phyloP scores from a whole-genome alignment of 202 grass and related monocot genomes.

The Alloteropsis angusta region DNA sequence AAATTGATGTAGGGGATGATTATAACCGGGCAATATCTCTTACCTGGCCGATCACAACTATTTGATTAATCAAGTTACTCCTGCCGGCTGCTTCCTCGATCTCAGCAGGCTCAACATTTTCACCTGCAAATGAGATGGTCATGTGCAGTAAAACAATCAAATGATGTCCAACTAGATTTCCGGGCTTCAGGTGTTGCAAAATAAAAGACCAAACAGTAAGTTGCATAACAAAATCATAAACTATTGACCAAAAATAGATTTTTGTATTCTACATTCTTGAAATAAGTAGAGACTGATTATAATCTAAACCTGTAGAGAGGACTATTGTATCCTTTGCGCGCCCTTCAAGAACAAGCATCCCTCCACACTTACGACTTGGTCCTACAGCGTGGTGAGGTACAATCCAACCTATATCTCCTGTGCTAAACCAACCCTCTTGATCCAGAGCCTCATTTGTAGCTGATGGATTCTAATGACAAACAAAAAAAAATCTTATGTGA shows the following conservation, averaged over 20 bases:
- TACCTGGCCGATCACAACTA: slow-evolving; percentile 90
- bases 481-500: not conserved
- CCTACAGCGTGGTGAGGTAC: slow-evolving; percentile 47
- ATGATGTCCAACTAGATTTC: not conserved
- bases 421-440: slow-evolving; percentile 72
- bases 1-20: not conserved
- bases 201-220: too few species aligned
- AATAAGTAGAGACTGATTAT: not conserved
- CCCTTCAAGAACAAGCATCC: slow-evolving; percentile 92
- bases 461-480: slow-evolving; percentile 48
- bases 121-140: slow-evolving; percentile 43
- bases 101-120: slow-evolving; percentile 92
- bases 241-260: not conserved
- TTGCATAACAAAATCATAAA: not conserved
- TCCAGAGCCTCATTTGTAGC: slow-evolving; percentile 58
- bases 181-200: too few species aligned
- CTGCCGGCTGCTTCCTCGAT: slow-evolving; percentile 68
- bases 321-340: slow-evolving; percentile 97
- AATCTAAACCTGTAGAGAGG: slow-evolving; percentile 71
- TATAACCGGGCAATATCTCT: not conserved
- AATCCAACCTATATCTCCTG: slow-evolving; percentile 96
- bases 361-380: slow-evolving; percentile 65
- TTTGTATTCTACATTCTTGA: not conserved
- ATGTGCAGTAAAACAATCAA: not conserved
- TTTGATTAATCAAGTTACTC: slow-evolving; percentile 84